Evolutionary conservation across 306 rosid species (phyloP).

Genomic region (Fragaria ananassa): DNA sequence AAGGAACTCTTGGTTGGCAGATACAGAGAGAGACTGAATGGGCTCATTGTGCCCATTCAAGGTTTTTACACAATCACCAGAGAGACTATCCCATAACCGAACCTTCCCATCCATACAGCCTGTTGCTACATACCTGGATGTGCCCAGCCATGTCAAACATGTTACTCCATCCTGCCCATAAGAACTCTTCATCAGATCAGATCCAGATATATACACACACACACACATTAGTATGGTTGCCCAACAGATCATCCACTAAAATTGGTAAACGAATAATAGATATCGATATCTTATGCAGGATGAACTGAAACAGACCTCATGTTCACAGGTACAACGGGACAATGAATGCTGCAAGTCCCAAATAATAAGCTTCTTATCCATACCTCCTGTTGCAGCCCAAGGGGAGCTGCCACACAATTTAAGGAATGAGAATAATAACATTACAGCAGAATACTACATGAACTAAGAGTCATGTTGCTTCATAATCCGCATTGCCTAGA

Average conservation of each 20-base stretch:
- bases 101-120: slow-evolving; percentile 77
- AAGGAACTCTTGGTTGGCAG: slow-evolving; percentile 57
- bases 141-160: slow-evolving; percentile 77
- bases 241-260: slow-evolving; percentile 3
- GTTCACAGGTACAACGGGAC: slow-evolving; percentile 64
- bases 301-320: slow-evolving; percentile 57
- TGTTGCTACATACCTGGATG: slow-evolving; percentile 49
- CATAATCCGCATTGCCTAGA: background rate
- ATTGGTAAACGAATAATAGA: background rate
- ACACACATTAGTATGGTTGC: background rate
- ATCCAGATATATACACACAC: slow-evolving; percentile 4
- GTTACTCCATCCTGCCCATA: slow-evolving; percentile 72
- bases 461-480: background rate
- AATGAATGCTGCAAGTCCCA: slow-evolving; percentile 78
- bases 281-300: slow-evolving; percentile 11
- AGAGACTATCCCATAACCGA: slow-evolving; percentile 76
- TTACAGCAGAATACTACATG: background rate
- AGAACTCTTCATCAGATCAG: slow-evolving; percentile 18
- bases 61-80: slow-evolving; percentile 69
- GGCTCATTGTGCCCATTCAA: slow-evolving; percentile 60
- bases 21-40: slow-evolving; percentile 63
- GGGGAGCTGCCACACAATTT: slow-evolving; percentile 44
- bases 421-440: slow-evolving; percentile 15
- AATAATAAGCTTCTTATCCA: slow-evolving; percentile 68
- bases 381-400: slow-evolving; percentile 80